phyloP scores from a whole-genome alignment of 805 yeast species.

The Pichia membranifaciens region DNA sequence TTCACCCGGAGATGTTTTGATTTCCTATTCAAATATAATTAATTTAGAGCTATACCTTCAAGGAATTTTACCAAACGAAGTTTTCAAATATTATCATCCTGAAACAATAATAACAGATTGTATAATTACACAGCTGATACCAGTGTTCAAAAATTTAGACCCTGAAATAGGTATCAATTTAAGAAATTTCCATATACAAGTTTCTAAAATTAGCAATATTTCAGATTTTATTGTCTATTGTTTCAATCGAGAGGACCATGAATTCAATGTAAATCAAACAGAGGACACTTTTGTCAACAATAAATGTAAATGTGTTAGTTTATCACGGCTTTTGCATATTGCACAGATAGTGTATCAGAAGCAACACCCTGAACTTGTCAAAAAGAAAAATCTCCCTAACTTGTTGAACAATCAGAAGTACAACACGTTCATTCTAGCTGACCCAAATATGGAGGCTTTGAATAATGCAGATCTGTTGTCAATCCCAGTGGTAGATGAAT shows the following conservation, averaged over 20 bases:
- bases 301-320: conserved; percentile 34
- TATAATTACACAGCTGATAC: conserved; percentile 38
- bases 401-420: conserved; percentile 15
- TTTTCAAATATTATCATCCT: conserved; percentile 19
- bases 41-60: conserved; percentile 25
- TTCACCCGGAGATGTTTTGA: conserved; percentile 47
- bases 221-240: conserved; percentile 78
- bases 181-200: conserved; percentile 82
- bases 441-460: conserved; percentile 16
- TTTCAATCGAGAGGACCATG: conserved; percentile 37
- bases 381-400: neutral
- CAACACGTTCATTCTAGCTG: conserved; percentile 26
- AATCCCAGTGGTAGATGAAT: conserved; percentile 24
- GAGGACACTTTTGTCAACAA: conserved; percentile 14
- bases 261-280: conserved; percentile 14
- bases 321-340: conserved; percentile 37
- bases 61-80: conserved; percentile 23
- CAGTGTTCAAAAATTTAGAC: conserved; percentile 53
- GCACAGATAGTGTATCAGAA: conserved; percentile 34
- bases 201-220: conserved; percentile 67
- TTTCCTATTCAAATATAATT: conserved; percentile 33
- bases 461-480: conserved; percentile 23
- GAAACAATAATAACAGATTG: conserved; percentile 38
- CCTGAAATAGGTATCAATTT: conserved; percentile 70
- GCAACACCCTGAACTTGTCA: conserved; percentile 22